Evolutionary conservation across 805 yeast species (phyloP).

Genomic region (Saccharomycopsis javanensis): DNA sequence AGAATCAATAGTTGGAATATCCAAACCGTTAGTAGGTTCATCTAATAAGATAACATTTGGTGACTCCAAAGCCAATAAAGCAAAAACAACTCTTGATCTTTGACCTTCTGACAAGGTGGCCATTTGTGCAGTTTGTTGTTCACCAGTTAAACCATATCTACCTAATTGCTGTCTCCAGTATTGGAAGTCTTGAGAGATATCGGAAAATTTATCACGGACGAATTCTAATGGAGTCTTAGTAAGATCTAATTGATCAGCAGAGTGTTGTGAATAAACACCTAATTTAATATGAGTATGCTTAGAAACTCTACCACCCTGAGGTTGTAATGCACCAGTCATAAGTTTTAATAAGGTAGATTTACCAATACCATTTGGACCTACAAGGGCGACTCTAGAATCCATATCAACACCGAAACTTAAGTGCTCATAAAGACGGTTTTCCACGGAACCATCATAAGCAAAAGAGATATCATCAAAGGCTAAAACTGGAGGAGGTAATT

Average conservation of each 20-base stretch:
- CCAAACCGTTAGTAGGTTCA: slow-evolving; percentile 99
- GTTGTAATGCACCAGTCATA: slow-evolving; percentile 88
- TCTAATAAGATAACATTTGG: slow-evolving; percentile 93
- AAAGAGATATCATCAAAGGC: slow-evolving; percentile 93
- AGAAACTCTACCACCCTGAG: slow-evolving; percentile 92
- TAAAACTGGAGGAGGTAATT: slow-evolving; percentile 97
- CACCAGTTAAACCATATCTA: slow-evolving; percentile 97
- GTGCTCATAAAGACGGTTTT: slow-evolving; percentile 81
- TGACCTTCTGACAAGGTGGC: slow-evolving; percentile 98
- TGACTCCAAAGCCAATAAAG: slow-evolving; percentile 85
- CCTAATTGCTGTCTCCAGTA: slow-evolving; percentile 98
- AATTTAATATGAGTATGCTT: slow-evolving; percentile 96
- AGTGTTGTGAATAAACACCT: slow-evolving; percentile 98
- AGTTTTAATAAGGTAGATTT: slow-evolving; percentile 90
- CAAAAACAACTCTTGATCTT: slow-evolving; percentile 97
- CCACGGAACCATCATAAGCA: slow-evolving; percentile 74
- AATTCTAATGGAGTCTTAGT: slow-evolving; percentile 93
- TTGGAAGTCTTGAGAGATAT: slow-evolving; percentile 94
- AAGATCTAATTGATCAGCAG: slow-evolving; percentile 95
- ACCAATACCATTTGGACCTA: slow-evolving; percentile 99
- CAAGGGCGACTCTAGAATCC: slow-evolving; percentile 97
- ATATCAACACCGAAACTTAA: slow-evolving; percentile 97
- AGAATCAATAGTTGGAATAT: slow-evolving; percentile 96
- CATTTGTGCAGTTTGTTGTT: slow-evolving; percentile 97
- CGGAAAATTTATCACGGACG: slow-evolving; percentile 86